Percentiles rank a stretch among this genome's conserved stretches.
phyloP scores from a whole-genome alignment of 1,284 basidiomycete species.

The Cryptococcus neoformans region DNA sequence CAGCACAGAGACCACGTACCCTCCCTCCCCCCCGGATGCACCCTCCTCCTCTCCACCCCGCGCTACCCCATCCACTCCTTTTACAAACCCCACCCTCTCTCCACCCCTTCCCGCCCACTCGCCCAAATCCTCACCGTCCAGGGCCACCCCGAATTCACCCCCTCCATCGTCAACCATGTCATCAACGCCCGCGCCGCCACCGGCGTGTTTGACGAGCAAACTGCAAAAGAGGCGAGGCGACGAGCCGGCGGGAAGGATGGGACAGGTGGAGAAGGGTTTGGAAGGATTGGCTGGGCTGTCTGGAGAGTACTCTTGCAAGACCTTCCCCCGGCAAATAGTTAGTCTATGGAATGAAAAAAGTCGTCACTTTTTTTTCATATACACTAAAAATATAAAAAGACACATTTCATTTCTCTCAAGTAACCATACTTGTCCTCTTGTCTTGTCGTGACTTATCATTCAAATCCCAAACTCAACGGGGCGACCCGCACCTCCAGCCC shows the following conservation, averaged over 20 bases:
- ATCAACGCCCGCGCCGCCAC: slow-evolving; percentile 46
- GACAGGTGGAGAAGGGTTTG: slow-evolving; percentile 50
- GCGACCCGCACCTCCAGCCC: not conserved
- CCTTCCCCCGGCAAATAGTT: slow-evolving; percentile 3
- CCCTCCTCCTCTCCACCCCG: slow-evolving; percentile 49
- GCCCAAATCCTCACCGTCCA: slow-evolving; percentile 51
- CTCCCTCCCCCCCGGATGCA: slow-evolving; percentile 48
- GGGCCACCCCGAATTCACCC: slow-evolving; percentile 56
- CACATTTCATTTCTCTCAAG: too few species aligned
- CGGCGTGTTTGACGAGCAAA: slow-evolving; percentile 46
- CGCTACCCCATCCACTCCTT: slow-evolving; percentile 53
- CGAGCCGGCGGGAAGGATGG: slow-evolving; percentile 50
- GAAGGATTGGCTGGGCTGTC: slow-evolving; percentile 51
- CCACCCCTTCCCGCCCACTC: slow-evolving; percentile 33
- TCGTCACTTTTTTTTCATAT: not conserved
- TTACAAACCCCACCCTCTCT: slow-evolving; percentile 47
- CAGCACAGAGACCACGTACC: slow-evolving; percentile 54
- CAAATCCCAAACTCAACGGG: not conserved
- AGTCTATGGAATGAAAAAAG: too few species aligned
- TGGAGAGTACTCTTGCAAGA: slow-evolving; percentile 51
- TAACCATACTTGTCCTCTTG: too few species aligned
- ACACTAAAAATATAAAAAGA: not conserved
- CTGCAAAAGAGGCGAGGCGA: slow-evolving; percentile 42
- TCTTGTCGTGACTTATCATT: too few species aligned
- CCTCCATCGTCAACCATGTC: slow-evolving; percentile 51